Base-by-base conservation (phyloP, 495 filamentous ascomycete genomes). In the Lepraria neglecta region DNA sequence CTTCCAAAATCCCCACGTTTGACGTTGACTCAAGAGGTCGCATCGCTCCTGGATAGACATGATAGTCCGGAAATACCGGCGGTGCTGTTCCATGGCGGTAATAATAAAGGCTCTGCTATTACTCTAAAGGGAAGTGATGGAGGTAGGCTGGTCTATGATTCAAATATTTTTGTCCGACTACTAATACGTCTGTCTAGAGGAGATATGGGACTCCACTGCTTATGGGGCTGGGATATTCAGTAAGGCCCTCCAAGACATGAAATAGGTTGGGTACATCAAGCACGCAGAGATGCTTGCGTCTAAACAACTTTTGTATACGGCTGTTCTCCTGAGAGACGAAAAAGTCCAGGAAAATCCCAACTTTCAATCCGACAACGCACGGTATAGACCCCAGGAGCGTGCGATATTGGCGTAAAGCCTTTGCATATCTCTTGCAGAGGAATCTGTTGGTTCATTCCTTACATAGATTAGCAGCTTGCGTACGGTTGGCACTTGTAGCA, bases 211-310 rank as follows among this genome's bases (percentile, higher is more conserved):
- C 12, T 40, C 10, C 52, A 40, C 30, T 33, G 6, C 33, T 40
- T 21, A 35, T 15, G 11, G 28, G 33, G 52, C 28, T 35, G 17
- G 31, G 5, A 21, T 21, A 35, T 40, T 55, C 10, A 40, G 52
- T 21, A 55, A 55, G 52, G 52, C 30, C 19, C 52, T 55, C 15
- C n/a, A 55, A 55, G 52, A 55, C 17, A 35, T 55, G 52, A 55
- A 38, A 40, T 55, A 55, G 52, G 27, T 35, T 9, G 33, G 9
- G 33, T 9, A 35, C 33, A 35, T 35, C 33, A 35, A 35, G 33
- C 33, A 51, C 6, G 47, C 47, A 30, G 27, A 51, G 47, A 15
- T 27, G 27, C 19, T 51, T 51, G 47, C 47, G 21, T 27, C 27
- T 51, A 51, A 28, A 24, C 47, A 46, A 9, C 33, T 35, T 35